Evolutionary conservation across 2,329 filamentous ascomycete genomes (phyloP), one percentile per base, ranked within the genome.

Genomic region (Pseudogymnoascus sp.): DNA sequence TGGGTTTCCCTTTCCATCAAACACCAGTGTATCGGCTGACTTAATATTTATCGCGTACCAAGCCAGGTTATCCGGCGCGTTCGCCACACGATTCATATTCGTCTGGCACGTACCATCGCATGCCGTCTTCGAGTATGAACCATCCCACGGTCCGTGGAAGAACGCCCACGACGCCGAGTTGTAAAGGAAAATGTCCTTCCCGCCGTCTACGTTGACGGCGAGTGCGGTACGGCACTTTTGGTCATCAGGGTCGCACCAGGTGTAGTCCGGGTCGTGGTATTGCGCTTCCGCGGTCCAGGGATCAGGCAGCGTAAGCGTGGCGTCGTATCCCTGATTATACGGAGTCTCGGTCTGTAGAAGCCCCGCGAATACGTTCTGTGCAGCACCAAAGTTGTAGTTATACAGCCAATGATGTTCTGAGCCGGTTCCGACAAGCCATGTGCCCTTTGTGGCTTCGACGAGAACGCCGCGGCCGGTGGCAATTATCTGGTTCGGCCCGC

Each of bases 311-410:
- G 67, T 64, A 2, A 71, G 65, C 1, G 69, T 72, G 12, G 71
- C 71, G n/a, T 69, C 69, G 10, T 64, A 61, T 2, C 72, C 74
- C 71, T 90, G 87, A 74, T 81, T 88, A 74, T 90, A 90, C 0
- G 87, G 82, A 4, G 87, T 86, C 72, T 90, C 87, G 59, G 86
- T 86, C 70, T 90, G 87, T 58, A 86, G 81, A 67, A 85, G 79
- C 15, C 84, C 85, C 69, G 85, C 81, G 71, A 82, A 86, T 61
- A 88, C 74, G 68, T 89, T 80, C 52, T 78, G 77, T 4, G 87
- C 85, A 59, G 79, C 72, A 64, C 77, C 70, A 65, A 82, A 72
- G 48, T 80, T 78, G 69, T 80, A 80, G 65, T 83, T 76, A 69
- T 84, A 84, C 35, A 83, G 70, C 6, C 75, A 73, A 55, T 75